A percentile compares a stretch with the other conserved stretches of the same genome.
phyloP scores from a whole-genome alignment of 371 early-diverging fungal species.

The Aphelidium insulamus region DNA sequence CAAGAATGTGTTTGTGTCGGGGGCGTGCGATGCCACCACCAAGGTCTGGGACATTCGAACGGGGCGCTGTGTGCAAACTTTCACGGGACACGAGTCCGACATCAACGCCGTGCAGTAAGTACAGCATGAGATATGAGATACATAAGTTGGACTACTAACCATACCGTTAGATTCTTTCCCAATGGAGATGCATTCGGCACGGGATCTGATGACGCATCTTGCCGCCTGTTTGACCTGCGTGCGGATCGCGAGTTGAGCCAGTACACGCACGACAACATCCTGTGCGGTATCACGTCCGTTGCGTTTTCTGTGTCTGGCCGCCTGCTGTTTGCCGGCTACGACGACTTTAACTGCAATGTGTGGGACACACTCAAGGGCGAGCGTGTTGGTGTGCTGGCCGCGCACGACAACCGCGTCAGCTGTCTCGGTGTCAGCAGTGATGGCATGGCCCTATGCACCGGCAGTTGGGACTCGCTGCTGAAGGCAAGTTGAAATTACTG shows the following conservation, averaged over 20 bases:
- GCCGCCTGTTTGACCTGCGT: constrained; percentile 85
- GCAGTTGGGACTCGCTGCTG: constrained; percentile 85
- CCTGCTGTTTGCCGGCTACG: constrained; percentile 87
- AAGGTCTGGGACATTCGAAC: constrained; percentile 94
- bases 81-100: constrained; percentile 88
- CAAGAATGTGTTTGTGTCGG: constrained; percentile 85
- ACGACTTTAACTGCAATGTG: constrained; percentile 91
- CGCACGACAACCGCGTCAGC: constrained; percentile 92
- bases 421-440: constrained; percentile 86
- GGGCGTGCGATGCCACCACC: constrained; percentile 92
- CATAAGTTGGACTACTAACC: too few species aligned
- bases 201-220: constrained; percentile 91
- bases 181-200: constrained; percentile 89
- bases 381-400: constrained; percentile 73
- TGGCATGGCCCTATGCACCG: constrained; percentile 93
- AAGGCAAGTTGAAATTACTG: constrained; percentile 44
- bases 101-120: constrained; percentile 88
- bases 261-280: constrained; percentile 81
- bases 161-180: constrained; percentile 66
- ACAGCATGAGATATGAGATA: background rate
- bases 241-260: constrained; percentile 88
- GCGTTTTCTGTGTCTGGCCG: constrained; percentile 86
- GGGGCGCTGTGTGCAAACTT: constrained; percentile 84
- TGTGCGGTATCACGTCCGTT: constrained; percentile 89
- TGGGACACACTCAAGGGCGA: constrained; percentile 94